phyloP scores from a whole-genome alignment of 805 yeast species.

The Schizosaccharomyces japonicus region DNA sequence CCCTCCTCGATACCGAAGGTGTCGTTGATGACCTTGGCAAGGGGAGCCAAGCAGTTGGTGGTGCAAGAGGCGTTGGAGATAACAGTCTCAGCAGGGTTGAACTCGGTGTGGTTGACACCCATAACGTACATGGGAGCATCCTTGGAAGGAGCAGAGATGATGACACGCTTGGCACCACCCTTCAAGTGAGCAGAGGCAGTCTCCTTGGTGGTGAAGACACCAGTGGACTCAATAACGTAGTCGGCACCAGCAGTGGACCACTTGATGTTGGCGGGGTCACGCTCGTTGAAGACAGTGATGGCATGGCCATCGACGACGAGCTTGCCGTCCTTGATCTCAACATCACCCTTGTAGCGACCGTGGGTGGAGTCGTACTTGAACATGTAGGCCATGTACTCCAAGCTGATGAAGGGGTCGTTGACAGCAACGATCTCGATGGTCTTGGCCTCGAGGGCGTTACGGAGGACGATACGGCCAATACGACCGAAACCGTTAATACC shows the following conservation, averaged over 20 bases:
- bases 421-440: conserved; percentile 67
- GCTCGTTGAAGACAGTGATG: conserved; percentile 50
- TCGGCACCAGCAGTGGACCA: conserved; percentile 65
- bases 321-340: conserved; percentile 23
- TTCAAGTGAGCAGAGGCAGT: conserved; percentile 65
- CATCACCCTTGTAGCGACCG: conserved; percentile 62
- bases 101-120: conserved; percentile 69
- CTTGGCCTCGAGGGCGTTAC: conserved; percentile 51
- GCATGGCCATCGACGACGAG: conserved; percentile 45
- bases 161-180: conserved; percentile 86
- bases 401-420: conserved; percentile 75
- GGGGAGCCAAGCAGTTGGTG: conserved; percentile 86
- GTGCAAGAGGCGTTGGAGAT: conserved; percentile 89
- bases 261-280: conserved; percentile 68
- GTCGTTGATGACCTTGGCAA: conserved; percentile 75
- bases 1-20: conserved; percentile 72
- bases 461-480: conserved; percentile 69
- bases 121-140: conserved; percentile 90
- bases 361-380: conserved; percentile 90
- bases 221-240: conserved; percentile 78
- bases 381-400: conserved; percentile 85
- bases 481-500: conserved; percentile 93
- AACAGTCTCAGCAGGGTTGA: conserved; percentile 50
- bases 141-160: conserved; percentile 81
- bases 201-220: conserved; percentile 67